A percentile compares a stretch with the other conserved stretches of the same genome.
phyloP scores from a whole-genome alignment of 1,139 yeast species.

The Pichia sp. region DNA sequence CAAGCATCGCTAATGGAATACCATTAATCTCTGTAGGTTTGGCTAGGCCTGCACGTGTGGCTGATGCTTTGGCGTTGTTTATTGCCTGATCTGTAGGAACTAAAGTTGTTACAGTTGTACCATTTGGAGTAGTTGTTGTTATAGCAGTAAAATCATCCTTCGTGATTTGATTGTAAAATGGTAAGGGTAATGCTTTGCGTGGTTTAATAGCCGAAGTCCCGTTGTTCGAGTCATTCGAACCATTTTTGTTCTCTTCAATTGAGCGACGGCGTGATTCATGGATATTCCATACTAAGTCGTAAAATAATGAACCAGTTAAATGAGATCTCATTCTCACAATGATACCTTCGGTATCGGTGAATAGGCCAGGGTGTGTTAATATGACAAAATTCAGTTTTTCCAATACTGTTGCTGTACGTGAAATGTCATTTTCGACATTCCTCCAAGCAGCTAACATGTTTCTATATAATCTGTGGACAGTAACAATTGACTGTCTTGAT shows the following conservation, averaged over 20 bases:
- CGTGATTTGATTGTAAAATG: constrained; percentile 91
- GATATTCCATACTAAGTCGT: constrained; percentile 90
- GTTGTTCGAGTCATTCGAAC: constrained; percentile 8
- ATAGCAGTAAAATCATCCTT: constrained; percentile 83
- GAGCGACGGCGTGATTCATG: constrained; percentile 87
- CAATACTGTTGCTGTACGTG: constrained; percentile 87
- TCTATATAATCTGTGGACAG: constrained; percentile 80
- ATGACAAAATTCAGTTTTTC: constrained; percentile 84
- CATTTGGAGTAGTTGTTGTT: constrained; percentile 83
- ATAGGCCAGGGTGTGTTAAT: constrained; percentile 80
- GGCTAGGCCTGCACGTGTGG: constrained; percentile 41
- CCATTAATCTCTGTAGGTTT: constrained; percentile 68
- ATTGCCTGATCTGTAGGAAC: constrained; percentile 82
- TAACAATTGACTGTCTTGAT: constrained; percentile 87
- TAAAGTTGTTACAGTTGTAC: constrained; percentile 82
- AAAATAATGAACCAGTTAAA: constrained; percentile 81
- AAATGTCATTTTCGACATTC: constrained; percentile 81
- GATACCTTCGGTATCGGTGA: constrained; percentile 60
- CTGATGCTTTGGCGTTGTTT: constrained; percentile 44
- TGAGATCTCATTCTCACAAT: constrained; percentile 88
- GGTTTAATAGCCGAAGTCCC: constrained; percentile 9
- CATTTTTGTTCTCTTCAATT: constrained; percentile 25
- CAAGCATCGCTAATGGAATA: constrained; percentile 71
- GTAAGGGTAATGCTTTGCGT: constrained; percentile 56
- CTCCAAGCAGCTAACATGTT: constrained; percentile 90